Conservation (phyloP, 257 asterid genomes). For the Solanum habrochaites region DNA sequence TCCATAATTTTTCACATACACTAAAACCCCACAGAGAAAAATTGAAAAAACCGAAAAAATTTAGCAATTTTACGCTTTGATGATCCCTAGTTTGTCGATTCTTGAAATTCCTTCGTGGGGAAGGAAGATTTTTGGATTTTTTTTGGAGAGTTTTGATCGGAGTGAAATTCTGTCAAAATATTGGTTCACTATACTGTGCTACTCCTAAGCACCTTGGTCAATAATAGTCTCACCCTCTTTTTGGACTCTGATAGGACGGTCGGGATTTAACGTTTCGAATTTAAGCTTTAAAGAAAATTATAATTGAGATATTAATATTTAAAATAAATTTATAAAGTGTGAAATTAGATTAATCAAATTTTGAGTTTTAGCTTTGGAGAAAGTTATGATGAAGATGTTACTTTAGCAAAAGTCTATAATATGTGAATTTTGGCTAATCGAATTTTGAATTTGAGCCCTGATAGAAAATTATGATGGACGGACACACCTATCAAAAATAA, state of each 20-base stretch:
- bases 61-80: neutral
- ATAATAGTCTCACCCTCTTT: neutral
- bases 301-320: neutral
- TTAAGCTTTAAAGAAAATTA: fast-evolving
- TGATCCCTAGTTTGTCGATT: neutral
- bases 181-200: neutral
- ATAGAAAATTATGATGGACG: too few species aligned
- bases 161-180: neutral
- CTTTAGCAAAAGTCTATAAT: too few species aligned
- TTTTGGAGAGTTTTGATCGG: neutral
- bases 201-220: neutral
- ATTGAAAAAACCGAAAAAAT: neutral
- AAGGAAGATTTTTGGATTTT: neutral
- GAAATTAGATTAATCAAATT: too few species aligned
- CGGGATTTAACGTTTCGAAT: neutral
- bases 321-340: too few species aligned
- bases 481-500: neutral
- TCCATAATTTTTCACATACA: slow-evolving; percentile 1
- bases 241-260: neutral
- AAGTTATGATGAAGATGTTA: too few species aligned
- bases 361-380: fast-evolving
- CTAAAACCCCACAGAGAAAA: neutral
- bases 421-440: fast-evolving
- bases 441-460: too few species aligned
- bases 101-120: neutral